These are phyloP conservation scores for Plasmodium vivax DNA, from an alignment of 169 alveolate species.

Conservation along the genomic window DNA sequence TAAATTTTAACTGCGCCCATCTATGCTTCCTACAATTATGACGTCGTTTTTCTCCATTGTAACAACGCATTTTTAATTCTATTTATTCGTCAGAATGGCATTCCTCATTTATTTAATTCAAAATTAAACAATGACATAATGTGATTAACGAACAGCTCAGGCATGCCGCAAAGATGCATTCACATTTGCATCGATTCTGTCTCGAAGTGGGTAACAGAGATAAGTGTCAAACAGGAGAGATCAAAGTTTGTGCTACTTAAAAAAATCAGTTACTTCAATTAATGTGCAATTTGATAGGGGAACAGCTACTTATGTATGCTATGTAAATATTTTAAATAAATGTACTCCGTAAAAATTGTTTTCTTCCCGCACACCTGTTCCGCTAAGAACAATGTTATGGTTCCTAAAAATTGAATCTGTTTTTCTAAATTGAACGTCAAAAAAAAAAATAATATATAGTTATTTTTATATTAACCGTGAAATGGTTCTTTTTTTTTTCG, in stretches of 20 bases:
- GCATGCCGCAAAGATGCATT: no score
- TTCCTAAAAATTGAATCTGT: background rate
- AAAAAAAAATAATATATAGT: background rate
- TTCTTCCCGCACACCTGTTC: background rate
- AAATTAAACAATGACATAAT: background rate
- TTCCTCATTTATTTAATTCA: background rate
- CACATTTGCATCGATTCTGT: background rate
- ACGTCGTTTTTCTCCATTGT: background rate
- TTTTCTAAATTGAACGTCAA: no score
- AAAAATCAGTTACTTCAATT: background rate
- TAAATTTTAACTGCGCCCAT: background rate
- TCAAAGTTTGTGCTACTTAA: no score
- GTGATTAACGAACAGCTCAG: background rate
- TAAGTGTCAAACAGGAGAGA: background rate
- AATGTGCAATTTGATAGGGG: background rate
- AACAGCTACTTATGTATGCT: background rate
- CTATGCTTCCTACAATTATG: background rate
- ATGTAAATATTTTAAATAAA: background rate
- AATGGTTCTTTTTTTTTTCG: background rate
- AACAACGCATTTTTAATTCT: background rate
- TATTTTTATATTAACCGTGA: background rate
- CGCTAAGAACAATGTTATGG: background rate
- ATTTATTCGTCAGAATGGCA: no score
- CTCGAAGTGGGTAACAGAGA: background rate
- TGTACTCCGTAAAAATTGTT: background rate